Conservation (phyloP, 176 grass and related monocot genomes). For the Eragrostis nindensis region DNA sequence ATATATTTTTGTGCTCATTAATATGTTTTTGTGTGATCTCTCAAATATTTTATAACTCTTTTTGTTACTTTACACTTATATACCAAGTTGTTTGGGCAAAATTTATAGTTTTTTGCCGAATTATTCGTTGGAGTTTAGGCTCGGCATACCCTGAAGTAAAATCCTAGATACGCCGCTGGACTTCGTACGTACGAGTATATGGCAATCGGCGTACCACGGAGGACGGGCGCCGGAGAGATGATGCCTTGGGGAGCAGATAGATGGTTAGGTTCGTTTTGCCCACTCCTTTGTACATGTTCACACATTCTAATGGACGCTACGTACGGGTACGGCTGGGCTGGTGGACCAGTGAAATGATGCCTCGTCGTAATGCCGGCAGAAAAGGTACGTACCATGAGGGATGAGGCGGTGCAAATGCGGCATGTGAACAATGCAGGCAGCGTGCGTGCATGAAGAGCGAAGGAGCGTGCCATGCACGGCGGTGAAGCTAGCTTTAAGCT, state of each 20-base stretch:
- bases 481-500: no score
- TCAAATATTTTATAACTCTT: no score
- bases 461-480: slow-evolving; percentile 11
- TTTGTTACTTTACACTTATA: no score
- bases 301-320: not conserved
- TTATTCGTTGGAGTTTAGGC: no score
- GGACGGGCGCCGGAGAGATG: no score
- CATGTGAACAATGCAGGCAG: slow-evolving; percentile 45
- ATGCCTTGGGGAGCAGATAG: not conserved
- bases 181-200: not conserved
- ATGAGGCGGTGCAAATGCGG: not conserved
- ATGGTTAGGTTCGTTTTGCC: slow-evolving; percentile 3
- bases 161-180: no score
- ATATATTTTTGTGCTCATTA: no score
- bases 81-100: no score
- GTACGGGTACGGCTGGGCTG: not conserved
- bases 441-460: not conserved
- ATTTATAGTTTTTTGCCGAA: no score
- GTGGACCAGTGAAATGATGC: not conserved
- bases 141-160: no score
- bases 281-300: not conserved
- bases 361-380: not conserved
- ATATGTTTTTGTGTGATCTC: no score
- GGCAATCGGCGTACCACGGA: not conserved
- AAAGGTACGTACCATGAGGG: not conserved